Percentiles rank a stretch among this genome's conserved stretches.
These are phyloP conservation scores for Magnolia kwangsiensis DNA, from an alignment of 164 flowering plant species.

Conservation along the genomic window DNA sequence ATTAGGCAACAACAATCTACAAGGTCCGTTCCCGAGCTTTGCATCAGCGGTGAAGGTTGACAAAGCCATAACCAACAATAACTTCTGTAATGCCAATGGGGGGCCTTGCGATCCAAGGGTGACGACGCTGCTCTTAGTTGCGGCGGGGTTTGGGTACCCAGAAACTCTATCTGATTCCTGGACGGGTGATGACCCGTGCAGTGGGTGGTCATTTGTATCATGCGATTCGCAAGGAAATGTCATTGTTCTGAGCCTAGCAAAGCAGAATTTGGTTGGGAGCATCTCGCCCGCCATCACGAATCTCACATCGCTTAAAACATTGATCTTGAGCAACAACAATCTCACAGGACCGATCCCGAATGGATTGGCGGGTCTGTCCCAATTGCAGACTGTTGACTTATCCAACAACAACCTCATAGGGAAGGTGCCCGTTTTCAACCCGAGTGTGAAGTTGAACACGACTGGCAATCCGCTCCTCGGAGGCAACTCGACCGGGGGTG, in stretches of 20 bases:
- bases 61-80: conserved; percentile 25
- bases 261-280: conserved; percentile 34
- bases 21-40: conserved; percentile 52
- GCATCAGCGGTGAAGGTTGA: conserved; percentile 5
- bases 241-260: conserved; percentile 32
- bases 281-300: conserved; percentile 53
- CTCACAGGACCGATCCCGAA: conserved; percentile 47
- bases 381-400: conserved; percentile 44
- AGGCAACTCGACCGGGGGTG: conserved; percentile 7
- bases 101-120: conserved; percentile 62
- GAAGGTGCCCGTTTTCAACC: conserved; percentile 29
- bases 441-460: conserved; percentile 24
- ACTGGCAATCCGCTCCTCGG: conserved; percentile 43
- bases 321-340: conserved; percentile 47
- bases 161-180: conserved; percentile 40
- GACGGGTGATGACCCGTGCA: conserved; percentile 57
- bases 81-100: conserved; percentile 37
- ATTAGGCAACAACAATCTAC: conserved; percentile 49
- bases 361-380: conserved; percentile 27
- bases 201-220: conserved; percentile 35
- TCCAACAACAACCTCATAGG: conserved; percentile 58
- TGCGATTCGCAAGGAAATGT: conserved; percentile 41
- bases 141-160: conserved; percentile 51
- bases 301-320: conserved; percentile 34
- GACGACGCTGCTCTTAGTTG: conserved; percentile 38